A percentile compares a stretch with the other conserved stretches of the same genome.
phyloP scores from a whole-genome alignment of 2,329 filamentous ascomycete species.

The Bimuria novae-zelandiae region DNA sequence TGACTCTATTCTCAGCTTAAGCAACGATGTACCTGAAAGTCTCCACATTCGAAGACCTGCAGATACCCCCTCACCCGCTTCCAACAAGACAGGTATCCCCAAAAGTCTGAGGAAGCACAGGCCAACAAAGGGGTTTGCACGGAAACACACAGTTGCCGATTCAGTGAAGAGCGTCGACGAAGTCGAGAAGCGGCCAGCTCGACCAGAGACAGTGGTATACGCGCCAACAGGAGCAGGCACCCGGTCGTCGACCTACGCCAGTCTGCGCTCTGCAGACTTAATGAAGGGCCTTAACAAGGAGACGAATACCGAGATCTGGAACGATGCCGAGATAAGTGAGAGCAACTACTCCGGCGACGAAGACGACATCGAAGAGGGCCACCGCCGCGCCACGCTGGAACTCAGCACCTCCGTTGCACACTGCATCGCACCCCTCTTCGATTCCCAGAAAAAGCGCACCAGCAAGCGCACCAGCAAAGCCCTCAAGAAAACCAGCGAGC shows the following conservation, averaged over 20 bases:
- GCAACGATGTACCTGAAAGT: constrained; percentile 6
- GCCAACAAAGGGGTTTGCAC: constrained; percentile 16
- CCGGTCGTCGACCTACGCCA: constrained; percentile 25
- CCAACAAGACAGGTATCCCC: constrained; percentile 17
- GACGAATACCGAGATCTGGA: constrained; percentile 31
- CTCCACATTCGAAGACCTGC: constrained; percentile 18
- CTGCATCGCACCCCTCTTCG: constrained; percentile 26
- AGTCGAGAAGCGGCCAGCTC: constrained; percentile 20
- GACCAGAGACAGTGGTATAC: constrained; percentile 22
- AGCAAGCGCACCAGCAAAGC: constrained; percentile 18
- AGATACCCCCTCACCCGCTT: constrained; percentile 18
- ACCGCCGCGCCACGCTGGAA: constrained; percentile 28
- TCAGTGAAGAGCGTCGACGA: constrained; percentile 14
- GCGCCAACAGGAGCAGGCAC: constrained; percentile 12
- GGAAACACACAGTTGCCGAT: constrained; percentile 15
- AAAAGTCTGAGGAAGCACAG: constrained; percentile 32
- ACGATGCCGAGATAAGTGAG: constrained; percentile 37
- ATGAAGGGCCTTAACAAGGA: constrained; percentile 32
- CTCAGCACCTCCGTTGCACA: constrained; percentile 26
- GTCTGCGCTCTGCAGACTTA: constrained; percentile 25
- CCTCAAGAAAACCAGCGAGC: constrained; percentile 31
- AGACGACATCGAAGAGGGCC: constrained; percentile 31
- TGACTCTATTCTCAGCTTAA: constrained; percentile 22
- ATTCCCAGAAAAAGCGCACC: constrained; percentile 20
- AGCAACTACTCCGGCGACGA: constrained; percentile 38